Evolutionary conservation across 2,329 filamentous ascomycete genomes (phyloP).

Genomic region (Aspergillaceae sp.): DNA sequence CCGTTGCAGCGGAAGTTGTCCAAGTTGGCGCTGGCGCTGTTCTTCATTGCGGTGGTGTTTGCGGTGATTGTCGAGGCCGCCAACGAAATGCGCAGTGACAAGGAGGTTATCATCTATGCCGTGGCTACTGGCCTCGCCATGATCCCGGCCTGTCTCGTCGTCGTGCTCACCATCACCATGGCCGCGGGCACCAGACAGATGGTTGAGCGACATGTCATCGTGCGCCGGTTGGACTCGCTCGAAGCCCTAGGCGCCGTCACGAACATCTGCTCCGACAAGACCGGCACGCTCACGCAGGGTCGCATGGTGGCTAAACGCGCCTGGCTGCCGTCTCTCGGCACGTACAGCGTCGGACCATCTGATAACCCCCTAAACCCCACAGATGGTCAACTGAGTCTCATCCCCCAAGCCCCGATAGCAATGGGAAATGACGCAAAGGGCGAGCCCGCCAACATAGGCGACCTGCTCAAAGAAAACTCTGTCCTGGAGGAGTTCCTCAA

Average conservation of each 20-base stretch:
- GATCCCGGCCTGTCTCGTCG: slow-evolving; percentile 56
- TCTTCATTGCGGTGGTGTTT: slow-evolving; percentile 58
- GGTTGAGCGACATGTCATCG: slow-evolving; percentile 50
- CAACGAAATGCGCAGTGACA: slow-evolving; percentile 47
- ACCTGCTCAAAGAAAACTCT: slow-evolving; percentile 39
- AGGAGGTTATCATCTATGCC: slow-evolving; percentile 58
- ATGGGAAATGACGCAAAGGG: slow-evolving; percentile 18
- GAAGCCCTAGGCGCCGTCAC: slow-evolving; percentile 57
- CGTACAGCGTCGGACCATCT: slow-evolving; percentile 49
- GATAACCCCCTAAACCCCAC: slow-evolving; percentile 51
- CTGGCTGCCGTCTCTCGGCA: slow-evolving; percentile 51
- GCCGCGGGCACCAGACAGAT: slow-evolving; percentile 52
- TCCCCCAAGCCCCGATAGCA: slow-evolving; percentile 22
- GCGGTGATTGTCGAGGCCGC: slow-evolving; percentile 61
- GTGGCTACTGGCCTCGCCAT: slow-evolving; percentile 52
- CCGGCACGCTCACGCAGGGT: slow-evolving; percentile 54
- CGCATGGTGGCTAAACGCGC: slow-evolving; percentile 56
- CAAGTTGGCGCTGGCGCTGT: slow-evolving; percentile 57
- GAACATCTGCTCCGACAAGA: slow-evolving; percentile 50
- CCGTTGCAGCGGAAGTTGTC: slow-evolving; percentile 62
- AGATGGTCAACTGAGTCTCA: slow-evolving; percentile 40
- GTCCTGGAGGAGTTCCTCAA: slow-evolving; percentile 51
- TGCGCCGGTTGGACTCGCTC: slow-evolving; percentile 48
- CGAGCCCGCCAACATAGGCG: slow-evolving; percentile 18
- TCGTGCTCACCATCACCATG: slow-evolving; percentile 61